Base-by-base conservation (phyloP, 129 eudicot species). In the Escallonia herrerae region DNA sequence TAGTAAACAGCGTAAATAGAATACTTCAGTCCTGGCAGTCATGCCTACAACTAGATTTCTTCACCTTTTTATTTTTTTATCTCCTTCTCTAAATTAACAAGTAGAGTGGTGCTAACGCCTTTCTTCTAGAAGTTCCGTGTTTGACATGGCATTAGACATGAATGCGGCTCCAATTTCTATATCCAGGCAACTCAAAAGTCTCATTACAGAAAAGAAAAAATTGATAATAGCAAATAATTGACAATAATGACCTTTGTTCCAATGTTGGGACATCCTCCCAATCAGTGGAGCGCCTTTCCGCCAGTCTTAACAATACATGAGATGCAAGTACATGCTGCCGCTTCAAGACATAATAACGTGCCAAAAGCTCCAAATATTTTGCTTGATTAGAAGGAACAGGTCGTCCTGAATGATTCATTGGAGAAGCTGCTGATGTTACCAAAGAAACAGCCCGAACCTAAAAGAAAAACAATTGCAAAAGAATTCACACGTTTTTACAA, bases 271-370 rank as follows among this genome's bases (percentile, higher is more conserved):
- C 65, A 64, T 74, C 85, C 46, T 80, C 86, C 15, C 64, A 79
- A 71, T 77, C 83, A 63, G 52, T 58, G 14, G 14, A 80, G 60
- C 88, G 95, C 75, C 90, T 86, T 80, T 89, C 99, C 10, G 99
- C 96, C 42, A 94, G 75, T 64, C 95, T 71, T 63, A 86, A 73
- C 47, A 94, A 76, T 58, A 94, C 87, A 80, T 89, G 95, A 70
- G 99, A 95, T 56, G 99, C 99, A 68, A 94, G 86, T 74, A 83
- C 66, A 79, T 94, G 99, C 70, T 94, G 99, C 56, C 99, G 77
- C 73, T 94, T 94, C 77, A 82, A 57, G 74, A 94, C 91, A 63
- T 94, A 94, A 78, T 94, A 94, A 11, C 89, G 90, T 64, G 99
- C 97, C 69, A 94, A 81, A 82, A 94, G 99, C 80, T 94, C 99